Evolutionary conservation across 768 basidiomycete genomes (phyloP).

Genomic region (Austroboletus festivus): DNA sequence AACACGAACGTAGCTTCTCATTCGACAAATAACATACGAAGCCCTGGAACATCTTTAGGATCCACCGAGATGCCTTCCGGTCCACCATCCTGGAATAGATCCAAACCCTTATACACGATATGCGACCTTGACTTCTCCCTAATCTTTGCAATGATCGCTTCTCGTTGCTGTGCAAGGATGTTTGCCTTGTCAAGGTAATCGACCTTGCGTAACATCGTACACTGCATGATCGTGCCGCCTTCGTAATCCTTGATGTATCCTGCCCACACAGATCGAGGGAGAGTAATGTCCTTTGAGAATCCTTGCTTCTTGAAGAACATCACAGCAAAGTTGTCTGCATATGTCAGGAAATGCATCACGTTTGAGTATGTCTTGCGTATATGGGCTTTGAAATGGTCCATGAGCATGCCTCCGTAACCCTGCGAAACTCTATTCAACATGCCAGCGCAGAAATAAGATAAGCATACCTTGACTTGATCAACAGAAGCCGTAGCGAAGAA

Average conservation of each 20-base stretch:
- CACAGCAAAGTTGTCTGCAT: constrained; percentile 98
- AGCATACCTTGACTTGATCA: constrained; percentile 90
- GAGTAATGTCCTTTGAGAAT: constrained; percentile 94
- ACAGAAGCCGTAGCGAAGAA: constrained; percentile 97
- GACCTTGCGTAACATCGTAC: constrained; percentile 89
- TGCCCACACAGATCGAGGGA: constrained; percentile 91
- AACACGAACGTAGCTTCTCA: not conserved
- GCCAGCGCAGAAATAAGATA: not conserved
- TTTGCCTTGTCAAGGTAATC: constrained; percentile 82
- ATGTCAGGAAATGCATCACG: constrained; percentile 95
- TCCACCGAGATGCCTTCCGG: constrained; percentile 53
- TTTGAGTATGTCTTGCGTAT: constrained; percentile 77
- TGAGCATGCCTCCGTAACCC: constrained; percentile 98
- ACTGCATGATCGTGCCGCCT: constrained; percentile 98
- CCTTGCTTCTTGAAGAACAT: constrained; percentile 99
- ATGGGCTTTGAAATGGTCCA: constrained; percentile 97
- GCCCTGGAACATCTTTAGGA: constrained; percentile 81
- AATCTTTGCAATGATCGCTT: constrained; percentile 87
- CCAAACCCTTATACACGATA: constrained; percentile 75
- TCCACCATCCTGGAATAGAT: constrained; percentile 65
- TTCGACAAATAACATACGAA: constrained; percentile 50
- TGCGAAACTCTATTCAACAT: constrained; percentile 29
- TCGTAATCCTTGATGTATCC: constrained; percentile 99
- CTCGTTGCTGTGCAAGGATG: constrained; percentile 77
- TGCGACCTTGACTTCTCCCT: constrained; percentile 84